Conservation (phyloP, 2,329 filamentous ascomycete species). For the Sphaceloma murrayae region DNA sequence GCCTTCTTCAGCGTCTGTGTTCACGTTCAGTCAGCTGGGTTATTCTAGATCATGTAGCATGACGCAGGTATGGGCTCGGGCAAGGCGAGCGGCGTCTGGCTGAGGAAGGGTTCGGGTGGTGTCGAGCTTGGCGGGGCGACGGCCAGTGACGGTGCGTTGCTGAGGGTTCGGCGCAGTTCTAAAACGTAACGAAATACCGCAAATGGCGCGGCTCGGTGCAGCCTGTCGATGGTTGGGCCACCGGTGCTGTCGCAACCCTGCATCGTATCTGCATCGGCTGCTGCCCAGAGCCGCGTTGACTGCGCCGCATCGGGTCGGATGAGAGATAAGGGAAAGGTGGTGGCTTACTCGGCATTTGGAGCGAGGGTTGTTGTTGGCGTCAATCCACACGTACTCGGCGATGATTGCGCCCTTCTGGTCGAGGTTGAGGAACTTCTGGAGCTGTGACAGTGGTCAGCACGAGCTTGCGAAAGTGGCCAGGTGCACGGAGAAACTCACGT, state of each 20-base stretch:
- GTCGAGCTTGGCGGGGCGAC: constrained; percentile 10
- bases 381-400: constrained; percentile 97
- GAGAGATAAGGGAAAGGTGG: constrained; percentile 11
- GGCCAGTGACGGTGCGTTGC: constrained; percentile 10
- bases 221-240: constrained; percentile 7
- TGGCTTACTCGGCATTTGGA: constrained; percentile 89
- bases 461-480: background rate
- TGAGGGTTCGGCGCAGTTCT: constrained; percentile 12
- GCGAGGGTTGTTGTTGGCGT: constrained; percentile 69
- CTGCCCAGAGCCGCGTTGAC: constrained; percentile 1
- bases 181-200: constrained; percentile 10
- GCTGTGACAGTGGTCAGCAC: constrained; percentile 42
- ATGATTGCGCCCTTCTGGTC: constrained; percentile 82
- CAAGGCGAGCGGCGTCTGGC: background rate
- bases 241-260: constrained; percentile 10
- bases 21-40: constrained; percentile 10
- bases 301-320: background rate
- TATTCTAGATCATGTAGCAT: constrained; percentile 5
- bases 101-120: background rate
- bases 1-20: constrained; percentile 54
- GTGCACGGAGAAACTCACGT: constrained; percentile 31
- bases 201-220: background rate
- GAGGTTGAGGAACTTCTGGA: constrained; percentile 84
- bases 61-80: constrained; percentile 3
- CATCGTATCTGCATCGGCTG: constrained; percentile 13